phyloP scores from a whole-genome alignment of 164 flowering plant species.

The Liriodendron chinense region DNA sequence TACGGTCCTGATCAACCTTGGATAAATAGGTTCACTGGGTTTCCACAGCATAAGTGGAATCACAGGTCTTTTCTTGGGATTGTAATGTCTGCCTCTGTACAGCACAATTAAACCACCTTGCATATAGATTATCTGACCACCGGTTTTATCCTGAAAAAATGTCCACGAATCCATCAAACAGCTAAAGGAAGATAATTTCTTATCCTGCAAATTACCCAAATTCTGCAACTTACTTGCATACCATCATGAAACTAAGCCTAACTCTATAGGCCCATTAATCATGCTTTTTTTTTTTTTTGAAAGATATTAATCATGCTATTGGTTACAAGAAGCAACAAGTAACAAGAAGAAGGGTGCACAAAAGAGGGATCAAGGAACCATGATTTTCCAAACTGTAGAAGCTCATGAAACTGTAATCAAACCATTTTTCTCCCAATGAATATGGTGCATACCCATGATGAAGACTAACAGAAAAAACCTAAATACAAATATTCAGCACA shows the following conservation, averaged over 20 bases:
- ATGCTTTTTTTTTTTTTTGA: too few relatives aligned
- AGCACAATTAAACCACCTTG: conserved; percentile 73
- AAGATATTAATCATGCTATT: too few relatives aligned
- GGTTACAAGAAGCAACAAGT: background rate
- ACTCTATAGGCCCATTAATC: too few relatives aligned
- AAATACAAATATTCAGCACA: background rate
- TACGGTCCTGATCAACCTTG: conserved; percentile 73
- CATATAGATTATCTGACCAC: conserved; percentile 72
- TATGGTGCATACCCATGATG: background rate
- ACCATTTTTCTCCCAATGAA: too few relatives aligned
- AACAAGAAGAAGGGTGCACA: background rate
- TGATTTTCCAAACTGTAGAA: too few relatives aligned
- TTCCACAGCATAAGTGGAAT: conserved; percentile 95
- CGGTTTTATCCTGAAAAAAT: conserved; percentile 58
- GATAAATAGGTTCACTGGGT: conserved; percentile 90
- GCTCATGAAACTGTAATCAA: too few relatives aligned
- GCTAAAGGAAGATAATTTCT: background rate
- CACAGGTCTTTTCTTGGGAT: conserved; percentile 66
- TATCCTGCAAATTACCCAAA: background rate
- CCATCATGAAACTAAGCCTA: too few relatives aligned
- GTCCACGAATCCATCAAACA: background rate
- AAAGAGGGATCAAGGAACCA: too few relatives aligned
- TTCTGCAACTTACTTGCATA: too few relatives aligned
- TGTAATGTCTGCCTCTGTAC: conserved; percentile 85
- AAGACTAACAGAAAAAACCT: background rate